Percentiles rank a stretch among this genome's conserved stretches.
Conservation (phyloP, 139 green algal genomes). For the Astrephomene gubernaculifera region DNA sequence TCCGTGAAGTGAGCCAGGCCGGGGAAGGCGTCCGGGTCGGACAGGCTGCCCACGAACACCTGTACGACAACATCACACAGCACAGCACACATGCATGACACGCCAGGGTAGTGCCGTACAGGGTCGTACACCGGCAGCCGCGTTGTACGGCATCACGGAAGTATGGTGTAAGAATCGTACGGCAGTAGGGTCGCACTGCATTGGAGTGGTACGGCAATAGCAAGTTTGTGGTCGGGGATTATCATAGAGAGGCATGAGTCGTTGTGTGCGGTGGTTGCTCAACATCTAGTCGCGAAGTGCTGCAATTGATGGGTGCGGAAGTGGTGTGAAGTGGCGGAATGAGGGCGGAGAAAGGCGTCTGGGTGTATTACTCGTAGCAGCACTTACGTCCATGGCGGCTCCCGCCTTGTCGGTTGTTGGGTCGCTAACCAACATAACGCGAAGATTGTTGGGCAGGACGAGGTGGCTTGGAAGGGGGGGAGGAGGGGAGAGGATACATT, state of each 20-base stretch:
- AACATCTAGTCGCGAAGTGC: background rate
- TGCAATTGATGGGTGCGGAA: background rate
- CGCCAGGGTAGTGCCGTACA: too few species aligned
- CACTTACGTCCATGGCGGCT: constrained; percentile 55
- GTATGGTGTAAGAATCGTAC: too few species aligned
- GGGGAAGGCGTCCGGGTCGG: constrained; percentile 75
- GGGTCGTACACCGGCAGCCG: too few species aligned
- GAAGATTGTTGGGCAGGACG: constrained; percentile 6
- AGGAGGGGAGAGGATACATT: too few species aligned
- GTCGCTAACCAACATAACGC: constrained; percentile 54
- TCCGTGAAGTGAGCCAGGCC: constrained; percentile 91
- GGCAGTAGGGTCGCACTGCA: too few species aligned
- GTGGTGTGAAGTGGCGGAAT: background rate
- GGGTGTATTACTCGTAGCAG: background rate
- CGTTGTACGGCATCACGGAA: too few species aligned
- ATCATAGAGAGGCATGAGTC: background rate
- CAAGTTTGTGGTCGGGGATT: too few species aligned
- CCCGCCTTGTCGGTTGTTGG: constrained; percentile 81
- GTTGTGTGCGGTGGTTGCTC: background rate
- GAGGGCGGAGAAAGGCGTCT: background rate
- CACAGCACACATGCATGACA: too few species aligned
- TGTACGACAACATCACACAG: constrained; percentile 44
- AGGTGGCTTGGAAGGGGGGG: background rate
- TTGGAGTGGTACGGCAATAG: too few species aligned
- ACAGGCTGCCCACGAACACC: constrained; percentile 83